Evolutionary conservation across 2,329 filamentous ascomycete genomes (phyloP).

Genomic region (Raffaelea albimanens): DNA sequence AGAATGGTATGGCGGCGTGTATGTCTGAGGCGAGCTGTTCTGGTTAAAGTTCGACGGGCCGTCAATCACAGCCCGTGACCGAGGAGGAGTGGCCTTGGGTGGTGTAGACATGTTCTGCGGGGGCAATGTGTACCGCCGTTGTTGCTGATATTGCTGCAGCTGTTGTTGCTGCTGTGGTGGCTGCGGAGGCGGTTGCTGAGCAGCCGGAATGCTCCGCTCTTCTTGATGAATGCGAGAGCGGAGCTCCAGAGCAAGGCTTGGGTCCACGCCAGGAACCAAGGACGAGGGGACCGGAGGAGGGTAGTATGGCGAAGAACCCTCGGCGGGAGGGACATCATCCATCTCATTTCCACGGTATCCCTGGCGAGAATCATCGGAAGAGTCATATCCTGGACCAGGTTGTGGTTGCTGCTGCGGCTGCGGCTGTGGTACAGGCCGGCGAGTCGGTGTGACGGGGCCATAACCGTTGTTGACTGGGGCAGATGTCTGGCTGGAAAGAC

Average conservation of each 20-base stretch:
- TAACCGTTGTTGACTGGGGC: conserved; percentile 21
- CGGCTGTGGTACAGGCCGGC: neutral
- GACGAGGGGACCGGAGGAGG: conserved; percentile 44
- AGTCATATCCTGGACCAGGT: conserved; percentile 12
- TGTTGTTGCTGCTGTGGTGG: conserved; percentile 16
- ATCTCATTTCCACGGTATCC: conserved; percentile 25
- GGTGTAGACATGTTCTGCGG: conserved; percentile 9
- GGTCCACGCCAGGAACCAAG: conserved; percentile 52
- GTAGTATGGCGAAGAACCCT: conserved; percentile 24
- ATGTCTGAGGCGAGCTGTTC: conserved; percentile 19
- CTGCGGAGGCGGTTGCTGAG: neutral
- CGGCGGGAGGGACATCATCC: conserved; percentile 21
- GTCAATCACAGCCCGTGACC: conserved; percentile 30
- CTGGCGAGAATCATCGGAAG: conserved; percentile 23
- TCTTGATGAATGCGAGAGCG: conserved; percentile 49
- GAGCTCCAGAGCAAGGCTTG: conserved; percentile 44
- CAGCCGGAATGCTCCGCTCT: conserved; percentile 25
- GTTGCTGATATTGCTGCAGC: conserved; percentile 15
- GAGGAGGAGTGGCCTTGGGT: conserved; percentile 26
- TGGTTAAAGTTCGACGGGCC: conserved; percentile 18
- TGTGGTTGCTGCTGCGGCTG: neutral
- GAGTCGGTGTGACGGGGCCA: conserved; percentile 8
- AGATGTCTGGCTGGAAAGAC: conserved; percentile 5
- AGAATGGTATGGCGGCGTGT: conserved; percentile 29
- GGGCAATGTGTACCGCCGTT: conserved; percentile 28